Evolutionary conservation across 768 basidiomycete species (phyloP), one percentile per base, ranked within the genome.

Genomic region (Boletus reticulatus): DNA sequence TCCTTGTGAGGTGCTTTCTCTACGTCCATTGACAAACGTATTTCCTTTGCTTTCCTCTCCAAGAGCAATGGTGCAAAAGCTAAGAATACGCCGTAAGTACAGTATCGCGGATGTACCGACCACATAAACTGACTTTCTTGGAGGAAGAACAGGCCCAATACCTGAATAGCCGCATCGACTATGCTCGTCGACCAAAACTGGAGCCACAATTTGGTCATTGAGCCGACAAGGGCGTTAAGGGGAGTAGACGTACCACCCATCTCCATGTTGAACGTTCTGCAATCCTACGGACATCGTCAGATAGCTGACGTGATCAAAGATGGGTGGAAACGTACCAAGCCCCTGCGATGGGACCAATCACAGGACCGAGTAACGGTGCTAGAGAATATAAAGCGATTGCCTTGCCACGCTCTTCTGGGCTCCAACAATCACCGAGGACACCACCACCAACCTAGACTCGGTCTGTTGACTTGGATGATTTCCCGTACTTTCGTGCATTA

Each of bases 111-210:
- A 24, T 58, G 14, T 13, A 22, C 11, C 22, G 19, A 29, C 11
- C 12, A 32, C 1, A 0, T 41, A 36, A 32, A 69, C 80, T 47
- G 58, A 87, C 86, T 87, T 77, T 89, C 87, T 72, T 75, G 76
- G 5, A 90, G 75, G 55, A 72, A 80, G 36, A 87, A 69, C 0
- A 88, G 10, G 3, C 88, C 87, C 2, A 78, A 58, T 0, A 79
- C 46, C 62, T 89, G 87, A 31, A 90, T 67, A 27, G 66, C 57
- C 0, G 72, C 83, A 55, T 82, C 84, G 0, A 79, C 74, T 36
- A 88, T 84, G 32, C 75, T 81, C 4, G 84, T 84, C 0, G 85
- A 80, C 82, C 86, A 87, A 67, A 89, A 90, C 78, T 84, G 59
- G 42, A 44, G 14, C 36, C 4, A 12, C 17, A 43, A 29, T 4